Evolutionary conservation across 2,329 filamentous ascomycete genomes (phyloP).

Genomic region (Mycosphaerelloides madeirae): DNA sequence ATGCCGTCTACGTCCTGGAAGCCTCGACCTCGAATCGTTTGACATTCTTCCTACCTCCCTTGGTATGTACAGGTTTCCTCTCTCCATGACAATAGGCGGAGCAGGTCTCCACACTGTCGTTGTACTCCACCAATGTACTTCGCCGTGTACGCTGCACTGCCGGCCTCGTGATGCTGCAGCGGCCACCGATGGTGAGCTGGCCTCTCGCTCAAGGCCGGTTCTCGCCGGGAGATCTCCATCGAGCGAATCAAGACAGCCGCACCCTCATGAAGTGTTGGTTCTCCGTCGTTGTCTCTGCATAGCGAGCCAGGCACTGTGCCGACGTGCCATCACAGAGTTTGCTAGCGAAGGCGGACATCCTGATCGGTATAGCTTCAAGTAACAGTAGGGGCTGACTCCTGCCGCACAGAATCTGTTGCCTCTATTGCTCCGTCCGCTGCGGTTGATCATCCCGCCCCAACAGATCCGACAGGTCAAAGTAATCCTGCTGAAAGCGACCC

Average conservation of each 20-base stretch:
- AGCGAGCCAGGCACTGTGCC: background rate
- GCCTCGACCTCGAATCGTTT: conserved; percentile 46
- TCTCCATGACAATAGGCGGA: background rate
- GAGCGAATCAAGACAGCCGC: conserved; percentile 16
- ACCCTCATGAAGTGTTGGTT: conserved; percentile 18
- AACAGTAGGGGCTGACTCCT: conserved; percentile 12
- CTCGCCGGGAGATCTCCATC: background rate
- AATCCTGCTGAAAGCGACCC: conserved; percentile 54
- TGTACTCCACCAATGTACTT: background rate
- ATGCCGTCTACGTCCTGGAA: conserved; percentile 53
- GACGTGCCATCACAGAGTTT: background rate
- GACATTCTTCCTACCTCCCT: conserved; percentile 46
- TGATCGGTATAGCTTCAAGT: conserved; percentile 2
- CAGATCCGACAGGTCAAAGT: conserved; percentile 59
- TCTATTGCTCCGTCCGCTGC: conserved; percentile 66
- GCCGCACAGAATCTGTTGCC: conserved; percentile 63
- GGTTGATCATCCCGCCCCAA: conserved; percentile 62
- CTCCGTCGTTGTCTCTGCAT: conserved; percentile 5
- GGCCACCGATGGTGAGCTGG: no score
- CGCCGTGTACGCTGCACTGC: conserved; percentile 7
- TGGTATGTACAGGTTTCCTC: conserved; percentile 30
- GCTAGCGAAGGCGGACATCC: conserved; percentile 2
- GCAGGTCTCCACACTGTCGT: background rate
- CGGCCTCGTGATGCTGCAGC: conserved; percentile 6
- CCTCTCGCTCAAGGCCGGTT: background rate